Base-by-base conservation (phyloP, 1,284 basidiomycete species). In the Trametes sp. region DNA sequence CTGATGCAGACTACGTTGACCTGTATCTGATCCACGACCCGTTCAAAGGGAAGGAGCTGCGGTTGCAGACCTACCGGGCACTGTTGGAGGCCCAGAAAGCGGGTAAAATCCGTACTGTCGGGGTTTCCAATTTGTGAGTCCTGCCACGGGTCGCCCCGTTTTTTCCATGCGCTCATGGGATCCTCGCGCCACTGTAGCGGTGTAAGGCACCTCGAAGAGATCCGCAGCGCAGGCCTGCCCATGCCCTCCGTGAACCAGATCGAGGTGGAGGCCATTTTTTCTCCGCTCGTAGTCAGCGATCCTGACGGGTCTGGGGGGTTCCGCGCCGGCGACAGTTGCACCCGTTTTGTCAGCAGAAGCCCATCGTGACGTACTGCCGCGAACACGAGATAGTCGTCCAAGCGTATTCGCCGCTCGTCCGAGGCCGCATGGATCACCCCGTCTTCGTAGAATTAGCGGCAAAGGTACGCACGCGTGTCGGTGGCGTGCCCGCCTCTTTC, bases 181-280 rank as follows among this genome's bases (percentile, higher is more conserved):
- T 9, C 26, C 36, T 16, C 16, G 24, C 28, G 28, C 5, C 4
- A 14, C 28, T 35, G 33, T 42, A 94, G 92, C 70, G 86, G 86
- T 11, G 77, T 94, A 49, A 84, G 88, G 52, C 95, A 96, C 72
- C 81, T 97, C 4, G 84, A 93, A 72, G 89, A 94, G 71, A 87
- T 97, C 36, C 81, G 80, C 54, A 75, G 76, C 0, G 87, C 86
- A 0, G 88, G 88, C 10, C 76, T 83, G 53, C 82, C 85, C 65
- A 75, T 82, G 73, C 94, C 94, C 1, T 80, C 88, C 1, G 87
- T 96, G 50, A 95, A 96, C 75, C 94, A 97, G 73, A 88, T 96
- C 58, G 91, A 96, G 81, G 90, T 87, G 68, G 36, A 63, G 45
- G 24, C 36, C 52, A n/a, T 29, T n/a, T n/a, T 4, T 26, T 21